Evolutionary conservation across 1,284 basidiomycete species (phyloP).

Genomic region (Apiotrichum gamsii): DNA sequence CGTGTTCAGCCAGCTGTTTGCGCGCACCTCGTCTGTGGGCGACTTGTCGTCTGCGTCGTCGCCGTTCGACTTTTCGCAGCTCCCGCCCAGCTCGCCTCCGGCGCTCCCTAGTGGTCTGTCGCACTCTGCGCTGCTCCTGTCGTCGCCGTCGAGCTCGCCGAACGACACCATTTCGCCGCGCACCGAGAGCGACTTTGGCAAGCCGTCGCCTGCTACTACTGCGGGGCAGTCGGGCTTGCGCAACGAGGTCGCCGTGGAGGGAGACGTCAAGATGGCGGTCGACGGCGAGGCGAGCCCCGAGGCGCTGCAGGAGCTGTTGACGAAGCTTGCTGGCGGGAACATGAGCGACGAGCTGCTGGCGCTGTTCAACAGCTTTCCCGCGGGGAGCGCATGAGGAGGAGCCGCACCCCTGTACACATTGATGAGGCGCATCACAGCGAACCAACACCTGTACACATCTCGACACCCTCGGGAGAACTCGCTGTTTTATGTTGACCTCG

Average conservation of each 20-base stretch:
- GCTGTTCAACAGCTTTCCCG: conserved; percentile 16
- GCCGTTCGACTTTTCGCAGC: conserved; percentile 38
- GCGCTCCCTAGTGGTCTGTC: conserved; percentile 21
- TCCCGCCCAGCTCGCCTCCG: conserved; percentile 38
- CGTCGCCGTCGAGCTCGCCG: conserved; percentile 17
- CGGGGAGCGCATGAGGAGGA: no score
- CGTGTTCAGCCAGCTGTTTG: conserved; percentile 32
- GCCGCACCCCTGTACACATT: no score
- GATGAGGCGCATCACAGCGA: not conserved
- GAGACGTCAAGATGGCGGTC: no score
- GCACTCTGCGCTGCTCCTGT: conserved; percentile 32
- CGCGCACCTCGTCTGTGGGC: conserved; percentile 30
- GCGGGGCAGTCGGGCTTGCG: conserved; percentile 7
- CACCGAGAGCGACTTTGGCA: conserved; percentile 1
- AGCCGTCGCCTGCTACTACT: conserved; percentile 1
- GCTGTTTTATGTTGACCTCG: not conserved
- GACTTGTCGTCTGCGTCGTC: conserved; percentile 11
- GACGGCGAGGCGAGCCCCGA: not conserved
- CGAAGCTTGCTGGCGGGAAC: conserved; percentile 8
- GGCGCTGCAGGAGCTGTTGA: conserved; percentile 5
- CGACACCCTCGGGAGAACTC: no score
- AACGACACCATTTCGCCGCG: conserved; percentile 7
- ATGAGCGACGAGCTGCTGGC: conserved; percentile 15
- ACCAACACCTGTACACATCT: not conserved
- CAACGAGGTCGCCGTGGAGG: conserved; percentile 6